phyloP scores from a whole-genome alignment of 345 rosid species.

The Linum lewisii region DNA sequence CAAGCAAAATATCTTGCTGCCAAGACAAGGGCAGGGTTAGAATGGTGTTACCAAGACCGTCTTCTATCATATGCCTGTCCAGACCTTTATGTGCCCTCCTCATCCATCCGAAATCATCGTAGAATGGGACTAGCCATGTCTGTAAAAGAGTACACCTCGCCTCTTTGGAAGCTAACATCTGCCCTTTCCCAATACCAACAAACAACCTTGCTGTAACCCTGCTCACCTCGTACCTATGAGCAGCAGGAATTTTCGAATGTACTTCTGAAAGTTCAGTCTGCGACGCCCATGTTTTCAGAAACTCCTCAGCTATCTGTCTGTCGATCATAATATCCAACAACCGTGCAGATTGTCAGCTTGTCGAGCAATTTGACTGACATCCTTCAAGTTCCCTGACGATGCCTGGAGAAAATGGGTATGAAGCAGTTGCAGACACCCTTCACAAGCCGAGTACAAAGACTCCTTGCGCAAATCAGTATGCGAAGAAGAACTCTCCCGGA shows the following conservation, averaged over 20 bases:
- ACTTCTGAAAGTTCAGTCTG: constrained; percentile 60
- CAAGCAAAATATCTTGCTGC: constrained; percentile 86
- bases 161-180: constrained; percentile 75
- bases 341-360: constrained; percentile 98
- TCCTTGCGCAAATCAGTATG: constrained; percentile 79
- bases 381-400: constrained; percentile 50
- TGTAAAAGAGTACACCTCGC: constrained; percentile 58
- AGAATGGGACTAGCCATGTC: constrained; percentile 94
- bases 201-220: constrained; percentile 82
- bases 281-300: constrained; percentile 79
- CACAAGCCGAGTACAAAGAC: constrained; percentile 76
- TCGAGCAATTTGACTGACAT: constrained; percentile 69
- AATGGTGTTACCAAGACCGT: constrained; percentile 89
- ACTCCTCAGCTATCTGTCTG: constrained; percentile 89
- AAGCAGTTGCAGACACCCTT: constrained; percentile 71
- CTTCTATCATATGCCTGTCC: constrained; percentile 81
- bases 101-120: constrained; percentile 98
- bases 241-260: constrained; percentile 69
- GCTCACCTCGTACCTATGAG: constrained; percentile 79
- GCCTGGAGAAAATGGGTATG: constrained; percentile 50
- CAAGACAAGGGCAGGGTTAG: constrained; percentile 80
- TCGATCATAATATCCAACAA: constrained; percentile 86
- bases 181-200: constrained; percentile 96
- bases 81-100: constrained; percentile 85
- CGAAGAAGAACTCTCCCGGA: constrained; percentile 72